Base-by-base conservation (phyloP, 257 asterid species). In the Solanum phureja region DNA sequence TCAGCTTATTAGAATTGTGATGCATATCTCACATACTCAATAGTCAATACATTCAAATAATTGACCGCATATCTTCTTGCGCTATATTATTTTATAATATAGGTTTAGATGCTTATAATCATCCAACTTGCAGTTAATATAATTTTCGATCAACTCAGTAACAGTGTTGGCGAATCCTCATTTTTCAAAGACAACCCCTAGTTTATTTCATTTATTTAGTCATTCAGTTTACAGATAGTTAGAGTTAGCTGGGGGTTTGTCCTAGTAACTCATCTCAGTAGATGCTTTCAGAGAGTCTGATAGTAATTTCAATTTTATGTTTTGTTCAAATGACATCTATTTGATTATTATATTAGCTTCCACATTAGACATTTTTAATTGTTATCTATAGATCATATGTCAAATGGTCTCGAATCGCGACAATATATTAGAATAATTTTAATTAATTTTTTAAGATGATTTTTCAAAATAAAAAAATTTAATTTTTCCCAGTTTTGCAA, bases 361-460 rank as follows among this genome's bases (percentile, higher is more conserved):
- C 23, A 0, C 0, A 52, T 14, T 52, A 16, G 60, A 52, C 23
- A 16, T 52, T 52, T 16, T 52, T 0, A 56, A 18, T 56, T 56
- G 64, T 56, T 56, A 18, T 56, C 4, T 56, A 56, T 6, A 18
- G 10, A 56, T 56, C 64, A 56, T 56, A n/a, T n/a, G n/a, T n/a
- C n/a, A n/a, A n/a, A n/a, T n/a, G n/a, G 10, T 56, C 23, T 56
- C 4, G 4, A 0, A 56, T 56, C 4, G 10, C 3, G 0, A 56
- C n/a, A 56, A 56, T 3, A 56, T 56, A 7, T 56, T 56, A 1
- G 0, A 56, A 56, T 56, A 56, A 56, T 56, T 56, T 56, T 56
- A 56, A 0, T 16, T 52, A 18, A 18, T 7, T 0, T 52, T 56
- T 56, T 18, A 56, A 56, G 64, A 56, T 18, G n/a, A 6, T 18